Conservation (phyloP, 78 protist genomes). For the Anaeramoeba flamelloides region DNA sequence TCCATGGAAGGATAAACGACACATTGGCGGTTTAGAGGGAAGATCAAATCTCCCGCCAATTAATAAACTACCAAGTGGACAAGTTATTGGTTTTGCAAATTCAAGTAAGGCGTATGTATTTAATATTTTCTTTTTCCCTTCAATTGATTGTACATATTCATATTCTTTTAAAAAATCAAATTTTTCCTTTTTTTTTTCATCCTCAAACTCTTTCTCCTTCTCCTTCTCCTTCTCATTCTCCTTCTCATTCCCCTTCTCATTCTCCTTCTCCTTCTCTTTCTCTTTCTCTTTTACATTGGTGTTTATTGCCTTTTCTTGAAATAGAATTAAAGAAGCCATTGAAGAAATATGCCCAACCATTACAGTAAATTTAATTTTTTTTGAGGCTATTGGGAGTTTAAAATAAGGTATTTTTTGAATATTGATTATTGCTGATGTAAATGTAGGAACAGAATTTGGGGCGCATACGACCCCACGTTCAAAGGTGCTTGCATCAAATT, state of each 20-base stretch:
- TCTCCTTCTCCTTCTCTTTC: too few species aligned
- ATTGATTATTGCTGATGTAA: not conserved
- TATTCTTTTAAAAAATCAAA: not conserved
- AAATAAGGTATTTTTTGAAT: not conserved
- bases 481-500: not conserved
- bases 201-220: too few species aligned
- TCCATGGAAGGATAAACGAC: not conserved
- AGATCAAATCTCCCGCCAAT: not conserved
- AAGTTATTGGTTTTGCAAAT: not conserved
- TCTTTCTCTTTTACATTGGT: too few species aligned
- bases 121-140: not conserved
- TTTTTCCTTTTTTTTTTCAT: not conserved
- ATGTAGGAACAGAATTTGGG: not conserved
- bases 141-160: not conserved
- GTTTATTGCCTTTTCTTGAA: constrained; percentile 6
- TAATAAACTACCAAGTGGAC: not conserved
- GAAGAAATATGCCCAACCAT: constrained; percentile 8
- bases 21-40: not conserved
- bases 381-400: not conserved
- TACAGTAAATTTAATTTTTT: constrained; percentile 1
- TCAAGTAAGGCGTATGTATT: not conserved
- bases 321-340: not conserved
- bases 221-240: too few species aligned
- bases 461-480: not conserved
- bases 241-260: too few species aligned